Evolutionary conservation across 75 land plant genomes (phyloP).

Genomic region (Sequoiadendron giganteum): DNA sequence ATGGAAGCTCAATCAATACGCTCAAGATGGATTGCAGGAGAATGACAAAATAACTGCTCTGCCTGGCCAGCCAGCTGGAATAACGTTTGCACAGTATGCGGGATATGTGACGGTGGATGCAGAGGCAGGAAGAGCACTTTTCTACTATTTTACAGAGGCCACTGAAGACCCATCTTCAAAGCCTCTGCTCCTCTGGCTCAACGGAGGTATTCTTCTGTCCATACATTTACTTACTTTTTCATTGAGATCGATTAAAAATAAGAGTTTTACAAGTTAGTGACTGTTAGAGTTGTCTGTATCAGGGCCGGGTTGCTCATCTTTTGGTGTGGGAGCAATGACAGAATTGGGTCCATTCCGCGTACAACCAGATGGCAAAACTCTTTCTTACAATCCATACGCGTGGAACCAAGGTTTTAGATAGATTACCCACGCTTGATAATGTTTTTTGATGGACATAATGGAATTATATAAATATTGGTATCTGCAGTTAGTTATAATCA

Average conservation of each 20-base stretch:
- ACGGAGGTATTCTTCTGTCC: neutral
- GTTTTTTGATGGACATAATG: too few relatives aligned
- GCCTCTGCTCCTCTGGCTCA: constrained; percentile 13
- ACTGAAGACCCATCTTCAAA: neutral
- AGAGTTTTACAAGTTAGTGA: too few relatives aligned
- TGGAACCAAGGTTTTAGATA: constrained; percentile 61
- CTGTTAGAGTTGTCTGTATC: neutral
- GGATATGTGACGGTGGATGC: constrained; percentile 42
- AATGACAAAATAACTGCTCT: constrained; percentile 14
- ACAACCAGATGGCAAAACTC: constrained; percentile 40
- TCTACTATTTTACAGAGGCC: constrained; percentile 8
- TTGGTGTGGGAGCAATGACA: constrained; percentile 63
- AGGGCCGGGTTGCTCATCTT: constrained; percentile 76
- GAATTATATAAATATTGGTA: neutral
- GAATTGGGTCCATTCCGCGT: constrained; percentile 74
- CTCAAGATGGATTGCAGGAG: constrained; percentile 22
- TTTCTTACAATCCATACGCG: constrained; percentile 44
- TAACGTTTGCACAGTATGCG: constrained; percentile 22
- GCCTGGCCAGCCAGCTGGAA: constrained; percentile 39
- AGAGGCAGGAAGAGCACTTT: constrained; percentile 19
- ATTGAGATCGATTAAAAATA: too few relatives aligned
- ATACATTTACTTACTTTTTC: too few relatives aligned
- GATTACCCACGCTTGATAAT: too few relatives aligned
- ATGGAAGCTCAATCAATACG: neutral
- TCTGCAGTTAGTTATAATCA: too few relatives aligned